Conservation (phyloP, 352 stramenopile species). For the Pythium biforme region DNA sequence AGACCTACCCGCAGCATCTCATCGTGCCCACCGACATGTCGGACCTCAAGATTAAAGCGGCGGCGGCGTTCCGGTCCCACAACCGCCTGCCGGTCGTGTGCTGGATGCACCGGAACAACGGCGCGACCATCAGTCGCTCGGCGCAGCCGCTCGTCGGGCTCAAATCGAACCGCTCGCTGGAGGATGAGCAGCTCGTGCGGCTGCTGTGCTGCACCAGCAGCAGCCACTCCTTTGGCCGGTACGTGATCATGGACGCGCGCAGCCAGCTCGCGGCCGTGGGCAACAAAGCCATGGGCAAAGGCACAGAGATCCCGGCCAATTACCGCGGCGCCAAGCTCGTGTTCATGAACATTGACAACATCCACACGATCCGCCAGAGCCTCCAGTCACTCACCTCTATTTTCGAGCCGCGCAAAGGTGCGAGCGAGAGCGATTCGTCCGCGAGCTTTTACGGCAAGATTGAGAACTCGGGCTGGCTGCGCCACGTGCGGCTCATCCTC, state of each 20-base stretch:
- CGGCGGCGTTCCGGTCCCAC: slow-evolving; percentile 70
- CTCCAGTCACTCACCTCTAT: slow-evolving; percentile 85
- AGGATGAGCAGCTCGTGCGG: slow-evolving; percentile 78
- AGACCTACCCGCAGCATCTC: slow-evolving; percentile 94
- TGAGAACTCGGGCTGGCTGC: slow-evolving; percentile 95
- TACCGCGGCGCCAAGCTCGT: slow-evolving; percentile 93
- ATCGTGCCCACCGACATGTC: slow-evolving; percentile 91
- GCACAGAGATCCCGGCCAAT: slow-evolving; percentile 94
- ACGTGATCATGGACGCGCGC: slow-evolving; percentile 84
- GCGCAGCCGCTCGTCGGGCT: slow-evolving; percentile 80
- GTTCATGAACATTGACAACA: slow-evolving; percentile 99
- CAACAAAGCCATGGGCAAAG: slow-evolving; percentile 92
- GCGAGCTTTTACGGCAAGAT: slow-evolving; percentile 88
- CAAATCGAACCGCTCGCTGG: slow-evolving; percentile 69
- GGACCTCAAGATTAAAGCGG: slow-evolving; percentile 82
- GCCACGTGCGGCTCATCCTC: slow-evolving; percentile 93
- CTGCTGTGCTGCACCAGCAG: slow-evolving; percentile 63
- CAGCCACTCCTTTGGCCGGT: slow-evolving; percentile 40
- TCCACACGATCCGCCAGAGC: slow-evolving; percentile 95
- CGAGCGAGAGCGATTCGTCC: slow-evolving; percentile 71
- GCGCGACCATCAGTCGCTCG: slow-evolving; percentile 78
- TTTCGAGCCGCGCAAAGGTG: slow-evolving; percentile 73
- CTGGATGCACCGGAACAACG: slow-evolving; percentile 72
- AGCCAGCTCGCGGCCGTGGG: slow-evolving; percentile 82
- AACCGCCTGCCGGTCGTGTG: slow-evolving; percentile 69